Evolutionary conservation across 1,139 yeast genomes (phyloP).

Genomic region (Candida tunisiensis): DNA sequence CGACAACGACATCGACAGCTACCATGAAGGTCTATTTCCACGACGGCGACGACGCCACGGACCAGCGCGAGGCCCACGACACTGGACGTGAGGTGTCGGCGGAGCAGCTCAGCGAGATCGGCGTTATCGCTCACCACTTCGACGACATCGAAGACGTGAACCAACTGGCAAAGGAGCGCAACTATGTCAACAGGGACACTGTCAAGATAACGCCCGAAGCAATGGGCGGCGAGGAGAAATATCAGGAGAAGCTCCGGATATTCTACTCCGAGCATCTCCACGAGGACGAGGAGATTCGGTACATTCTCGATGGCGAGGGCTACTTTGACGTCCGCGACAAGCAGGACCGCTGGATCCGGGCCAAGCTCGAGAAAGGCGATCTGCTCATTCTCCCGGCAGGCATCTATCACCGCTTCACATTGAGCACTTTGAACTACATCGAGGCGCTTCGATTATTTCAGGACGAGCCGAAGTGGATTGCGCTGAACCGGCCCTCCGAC

Average conservation of each 20-base stretch:
- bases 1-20: neutral
- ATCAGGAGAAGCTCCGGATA: constrained; percentile 44
- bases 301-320: constrained; percentile 79
- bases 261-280: constrained; percentile 85
- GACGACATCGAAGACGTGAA: constrained; percentile 42
- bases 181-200: constrained; percentile 67
- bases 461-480: constrained; percentile 95
- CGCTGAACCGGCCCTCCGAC: constrained; percentile 52
- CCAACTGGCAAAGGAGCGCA: constrained; percentile 45
- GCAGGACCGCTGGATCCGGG: constrained; percentile 62
- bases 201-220: constrained; percentile 43
- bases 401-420: constrained; percentile 80
- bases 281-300: constrained; percentile 94
- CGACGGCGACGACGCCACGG: constrained; percentile 44
- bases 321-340: constrained; percentile 72
- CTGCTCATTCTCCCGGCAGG: constrained; percentile 62
- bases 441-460: constrained; percentile 73
- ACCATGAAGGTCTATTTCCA: constrained; percentile 46
- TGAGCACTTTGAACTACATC: constrained; percentile 44
- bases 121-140: constrained; percentile 51
- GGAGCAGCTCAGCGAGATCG: constrained; percentile 37
- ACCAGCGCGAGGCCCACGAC: constrained; percentile 56
- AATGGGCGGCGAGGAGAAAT: constrained; percentile 48
- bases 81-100: constrained; percentile 40
- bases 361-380: constrained; percentile 47